These are phyloP conservation scores for Sporothrix pseudoabietina DNA, from an alignment of 2,329 filamentous ascomycete genomes.

Conservation along the genomic window DNA sequence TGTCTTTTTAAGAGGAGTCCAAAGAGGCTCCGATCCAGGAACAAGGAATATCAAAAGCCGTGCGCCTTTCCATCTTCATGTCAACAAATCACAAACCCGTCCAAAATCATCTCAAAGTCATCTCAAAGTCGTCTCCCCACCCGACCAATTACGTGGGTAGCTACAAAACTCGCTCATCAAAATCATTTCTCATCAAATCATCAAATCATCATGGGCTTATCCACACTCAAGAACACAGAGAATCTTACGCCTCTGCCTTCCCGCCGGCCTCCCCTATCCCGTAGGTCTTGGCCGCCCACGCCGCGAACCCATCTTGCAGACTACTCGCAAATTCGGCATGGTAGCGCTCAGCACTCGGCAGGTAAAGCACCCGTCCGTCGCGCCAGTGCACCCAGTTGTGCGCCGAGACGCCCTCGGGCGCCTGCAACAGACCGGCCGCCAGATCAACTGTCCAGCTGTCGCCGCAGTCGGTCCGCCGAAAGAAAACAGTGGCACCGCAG, in stretches of 20 bases:
- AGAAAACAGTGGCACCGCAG: conserved; percentile 3
- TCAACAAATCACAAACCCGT: background rate
- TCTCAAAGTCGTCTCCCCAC: background rate
- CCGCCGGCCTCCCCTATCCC: background rate
- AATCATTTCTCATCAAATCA: background rate
- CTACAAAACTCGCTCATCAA: background rate
- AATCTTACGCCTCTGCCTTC: background rate
- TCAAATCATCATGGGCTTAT: background rate
- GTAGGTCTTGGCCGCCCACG: conserved; percentile 2
- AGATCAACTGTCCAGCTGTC: background rate
- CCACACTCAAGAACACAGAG: background rate
- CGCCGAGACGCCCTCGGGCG: background rate
- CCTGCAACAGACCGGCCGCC: background rate
- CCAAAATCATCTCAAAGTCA: background rate
- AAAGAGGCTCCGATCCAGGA: background rate
- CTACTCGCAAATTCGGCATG: conserved; percentile 2
- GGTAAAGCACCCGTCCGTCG: background rate
- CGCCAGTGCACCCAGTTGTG: conserved; percentile 11
- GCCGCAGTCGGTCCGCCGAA: background rate
- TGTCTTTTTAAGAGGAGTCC: background rate
- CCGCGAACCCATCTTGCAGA: background rate
- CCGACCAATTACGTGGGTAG: background rate
- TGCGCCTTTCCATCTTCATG: background rate
- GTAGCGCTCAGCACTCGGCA: background rate
- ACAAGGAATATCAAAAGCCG: background rate